Evolutionary conservation across 208 protist genomes (phyloP), one percentile per base, ranked within the genome.

Genomic region (Trypanosoma mega): DNA sequence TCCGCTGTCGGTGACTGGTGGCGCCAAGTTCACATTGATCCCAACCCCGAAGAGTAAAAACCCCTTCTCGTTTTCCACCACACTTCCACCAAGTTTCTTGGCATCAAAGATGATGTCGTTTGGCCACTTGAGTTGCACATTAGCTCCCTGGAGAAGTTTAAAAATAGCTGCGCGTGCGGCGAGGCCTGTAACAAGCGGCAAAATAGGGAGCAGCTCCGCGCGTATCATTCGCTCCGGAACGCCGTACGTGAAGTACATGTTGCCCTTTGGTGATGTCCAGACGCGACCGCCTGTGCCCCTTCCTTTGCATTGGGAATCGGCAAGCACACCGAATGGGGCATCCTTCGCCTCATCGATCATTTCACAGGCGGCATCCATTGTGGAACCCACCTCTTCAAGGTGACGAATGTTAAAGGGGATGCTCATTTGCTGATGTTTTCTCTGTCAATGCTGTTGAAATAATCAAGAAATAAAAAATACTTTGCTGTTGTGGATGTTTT

Each of bases 191-290:
- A 87, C 2, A 14, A 92, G 78, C 21, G 85, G 63, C 24, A 92
- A 43, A 53, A 92, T 70, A 12, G 80, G 73, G 27, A 83, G 24
- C 27, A 92, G 24, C 3, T 63, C 60, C 52, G 6, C 16, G 5
- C 30, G 27, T 8, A 75, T 14, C 3, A 23, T 31, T 16, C 4
- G 16, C 27, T 76, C 60, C 1, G 81, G 83, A 1, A 91, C 12
- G 60, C 72, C 72, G n/a, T 91, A 20, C 1, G 83, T 89, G 41
- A 87, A 77, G 74, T 87, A 89, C 53, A 93, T 44, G 63, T 91
- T 93, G 12, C 87, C 87, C 18, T 67, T 62, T 0, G 87, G 87
- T 2, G 87, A 93, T 6, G 46, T 30, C 84, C 87, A 93, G 24
- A 58, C 49, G 33, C 81, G 75, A 23, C 78, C 81, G 11, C 56